These are phyloP conservation scores for Lenzites betulinus DNA, from an alignment of 768 basidiomycete genomes.

Conservation along the genomic window DNA sequence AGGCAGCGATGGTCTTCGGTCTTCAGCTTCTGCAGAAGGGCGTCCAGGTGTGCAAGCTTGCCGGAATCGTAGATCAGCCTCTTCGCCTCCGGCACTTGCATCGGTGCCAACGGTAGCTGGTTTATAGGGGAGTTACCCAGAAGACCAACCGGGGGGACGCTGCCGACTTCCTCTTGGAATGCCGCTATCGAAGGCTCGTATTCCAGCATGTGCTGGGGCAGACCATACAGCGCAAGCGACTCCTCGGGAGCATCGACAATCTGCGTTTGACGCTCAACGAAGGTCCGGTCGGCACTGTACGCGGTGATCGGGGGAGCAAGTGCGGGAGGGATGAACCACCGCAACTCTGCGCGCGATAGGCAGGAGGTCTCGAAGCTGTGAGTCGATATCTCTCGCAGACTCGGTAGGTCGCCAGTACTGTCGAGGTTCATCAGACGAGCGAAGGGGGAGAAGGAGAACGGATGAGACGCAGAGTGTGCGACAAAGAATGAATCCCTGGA, in stretches of 20 bases:
- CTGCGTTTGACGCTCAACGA: constrained; percentile 67
- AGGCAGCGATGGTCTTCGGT: constrained; percentile 90
- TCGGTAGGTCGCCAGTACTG: constrained; percentile 47
- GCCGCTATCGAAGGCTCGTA: constrained; percentile 49
- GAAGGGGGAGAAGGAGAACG: constrained; percentile 39
- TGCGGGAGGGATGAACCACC: constrained; percentile 84
- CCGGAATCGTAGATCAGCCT: constrained; percentile 95
- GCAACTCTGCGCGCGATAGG: constrained; percentile 75
- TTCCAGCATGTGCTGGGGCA: constrained; percentile 69
- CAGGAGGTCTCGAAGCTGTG: constrained; percentile 73
- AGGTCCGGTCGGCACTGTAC: constrained; percentile 75
- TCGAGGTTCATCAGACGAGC: constrained; percentile 29
- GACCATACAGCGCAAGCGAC: constrained; percentile 78
- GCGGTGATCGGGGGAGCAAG: constrained; percentile 83
- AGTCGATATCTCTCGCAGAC: constrained; percentile 60
- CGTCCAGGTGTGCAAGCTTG: constrained; percentile 89
- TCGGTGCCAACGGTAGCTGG: constrained; percentile 78
- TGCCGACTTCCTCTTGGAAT: constrained; percentile 56
- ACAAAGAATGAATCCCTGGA: constrained; percentile 58
- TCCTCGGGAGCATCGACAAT: constrained; percentile 71
- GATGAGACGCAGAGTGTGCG: constrained; percentile 36
- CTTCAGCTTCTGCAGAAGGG: constrained; percentile 90
- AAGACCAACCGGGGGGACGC: constrained; percentile 67
- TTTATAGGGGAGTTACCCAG: constrained; percentile 62
- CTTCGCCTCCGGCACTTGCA: constrained; percentile 95